Base-by-base conservation (phyloP, 805 yeast genomes). In the Saturnispora dispora region DNA sequence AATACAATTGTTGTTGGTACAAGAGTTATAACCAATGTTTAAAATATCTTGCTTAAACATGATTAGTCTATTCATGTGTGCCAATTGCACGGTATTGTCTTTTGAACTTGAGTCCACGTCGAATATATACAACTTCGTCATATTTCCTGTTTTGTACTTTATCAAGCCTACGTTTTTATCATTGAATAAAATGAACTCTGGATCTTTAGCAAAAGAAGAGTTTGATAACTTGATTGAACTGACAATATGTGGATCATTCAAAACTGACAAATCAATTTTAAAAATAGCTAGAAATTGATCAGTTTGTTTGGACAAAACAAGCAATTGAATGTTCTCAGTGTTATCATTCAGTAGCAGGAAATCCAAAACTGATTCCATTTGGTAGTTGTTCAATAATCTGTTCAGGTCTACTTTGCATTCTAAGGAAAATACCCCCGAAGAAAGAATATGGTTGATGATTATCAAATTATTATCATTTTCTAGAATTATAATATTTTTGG, bases 41-140 rank as follows among this genome's bases (percentile, higher is more conserved):
- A 83, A 67, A 18, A 88, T 69, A 0, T 71, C 63, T 5, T 72
- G 53, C 53, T 78, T 79, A 56, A 90, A 76, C 5, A 74, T 68
- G 11, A 90, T 71, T 11, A 79, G 70, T 63, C 91, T 97, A 64
- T 89, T 96, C 96, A 96, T 90, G 17, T 37, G n/a, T 18, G 18
- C 41, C 13, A 9, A 58, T 82, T 75, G 52, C 30, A 25, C 10
- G 33, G 17, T 28, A 10, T 23, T 20, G 3, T 15, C 28, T 5
- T 28, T 35, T 58, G 11, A 53, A 32, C 42, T 57, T 8, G 83
- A 22, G 6, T 45, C 20, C 6, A 30, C 69, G 57, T 86, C 95
- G 1, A 85, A 74, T 50, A 90, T 60, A 2, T 86, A 79, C 11
- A 88, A 72, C n/a, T 46, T 52, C 13, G 48, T 23, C 17, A 13